These are phyloP conservation scores for Epichloe festucae DNA, from an alignment of 2,329 filamentous ascomycete genomes.

Conservation along the genomic window DNA sequence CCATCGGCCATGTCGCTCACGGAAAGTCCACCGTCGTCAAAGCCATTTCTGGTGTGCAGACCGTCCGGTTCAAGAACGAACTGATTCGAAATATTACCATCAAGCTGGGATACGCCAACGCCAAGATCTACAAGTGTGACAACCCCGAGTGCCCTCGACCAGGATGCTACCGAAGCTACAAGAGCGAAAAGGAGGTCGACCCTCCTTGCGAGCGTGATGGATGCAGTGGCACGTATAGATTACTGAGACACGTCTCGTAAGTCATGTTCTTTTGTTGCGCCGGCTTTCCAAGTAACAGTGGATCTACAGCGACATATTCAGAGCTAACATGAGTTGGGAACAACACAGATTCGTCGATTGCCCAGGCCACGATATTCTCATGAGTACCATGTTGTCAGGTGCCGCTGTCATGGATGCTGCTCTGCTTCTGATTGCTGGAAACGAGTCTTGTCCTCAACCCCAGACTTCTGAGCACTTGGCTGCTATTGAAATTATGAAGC, in stretches of 20 bases:
- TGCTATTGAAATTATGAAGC: conserved; percentile 99
- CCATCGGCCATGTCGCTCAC: conserved; percentile 97
- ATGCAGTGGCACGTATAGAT: conserved; percentile 73
- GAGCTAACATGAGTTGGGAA: conserved; percentile 7
- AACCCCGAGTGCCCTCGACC: conserved; percentile 82
- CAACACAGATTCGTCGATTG: conserved; percentile 78
- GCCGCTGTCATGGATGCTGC: conserved; percentile 99
- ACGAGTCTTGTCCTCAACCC: conserved; percentile 95
- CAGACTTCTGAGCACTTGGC: conserved; percentile 98
- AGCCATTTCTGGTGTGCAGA: conserved; percentile 97
- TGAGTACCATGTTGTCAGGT: conserved; percentile 99
- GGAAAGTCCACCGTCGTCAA: conserved; percentile 98
- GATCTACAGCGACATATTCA: not conserved
- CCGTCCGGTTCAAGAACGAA: conserved; percentile 99
- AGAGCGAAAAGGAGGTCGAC: conserved; percentile 98
- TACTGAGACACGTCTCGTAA: conserved; percentile 86
- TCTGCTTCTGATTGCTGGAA: conserved; percentile 88
- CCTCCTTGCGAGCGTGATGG: conserved; percentile 91
- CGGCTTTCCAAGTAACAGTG: not conserved
- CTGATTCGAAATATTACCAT: conserved; percentile 98
- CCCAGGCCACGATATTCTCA: conserved; percentile 99
- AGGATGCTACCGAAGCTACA: conserved; percentile 92
- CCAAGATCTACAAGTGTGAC: conserved; percentile 98
- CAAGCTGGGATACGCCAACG: conserved; percentile 98
- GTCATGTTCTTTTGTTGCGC: conserved; percentile 21